Percentiles rank a stretch among this genome's conserved stretches.
Conservation (phyloP, 257 asterid genomes). For the Solanum gandarillasii region DNA sequence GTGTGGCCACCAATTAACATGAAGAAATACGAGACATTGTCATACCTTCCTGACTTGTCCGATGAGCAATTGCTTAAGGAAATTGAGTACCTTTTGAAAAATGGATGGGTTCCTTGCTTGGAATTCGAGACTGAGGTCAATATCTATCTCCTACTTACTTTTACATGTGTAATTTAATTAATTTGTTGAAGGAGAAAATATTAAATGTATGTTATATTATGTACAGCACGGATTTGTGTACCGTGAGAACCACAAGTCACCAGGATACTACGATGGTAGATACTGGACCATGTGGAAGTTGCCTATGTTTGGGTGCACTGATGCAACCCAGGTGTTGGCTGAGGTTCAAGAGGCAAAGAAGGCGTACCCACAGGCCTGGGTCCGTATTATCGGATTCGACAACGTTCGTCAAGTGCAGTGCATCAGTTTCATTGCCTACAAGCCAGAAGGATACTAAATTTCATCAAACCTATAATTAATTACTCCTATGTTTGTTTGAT, state of each 20-base stretch:
- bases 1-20: constrained; percentile 32
- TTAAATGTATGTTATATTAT: background rate
- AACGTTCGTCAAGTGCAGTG: constrained; percentile 28
- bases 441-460: background rate
- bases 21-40: constrained; percentile 11
- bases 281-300: constrained; percentile 61
- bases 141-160: too few relatives aligned
- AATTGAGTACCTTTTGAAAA: constrained; percentile 35
- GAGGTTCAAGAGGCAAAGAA: constrained; percentile 26
- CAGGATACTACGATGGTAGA: constrained; percentile 42
- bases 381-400: constrained; percentile 44
- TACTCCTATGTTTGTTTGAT: background rate
- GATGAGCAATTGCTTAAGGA: constrained; percentile 16
- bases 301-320: constrained; percentile 54
- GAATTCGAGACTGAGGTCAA: constrained; percentile 38
- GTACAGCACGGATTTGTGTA: constrained; percentile 21
- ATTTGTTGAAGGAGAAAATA: background rate
- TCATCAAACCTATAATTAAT: background rate
- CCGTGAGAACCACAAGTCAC: constrained; percentile 23
- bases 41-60: constrained; percentile 28
- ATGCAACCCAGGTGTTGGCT: constrained; percentile 25
- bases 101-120: constrained; percentile 35
- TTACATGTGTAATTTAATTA: too few relatives aligned
- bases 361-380: constrained; percentile 17
- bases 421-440: constrained; percentile 28